Evolutionary conservation across 2,329 filamentous ascomycete species (phyloP), one percentile per base, ranked within the genome.

Genomic region (Knoxdaviesia capensis): DNA sequence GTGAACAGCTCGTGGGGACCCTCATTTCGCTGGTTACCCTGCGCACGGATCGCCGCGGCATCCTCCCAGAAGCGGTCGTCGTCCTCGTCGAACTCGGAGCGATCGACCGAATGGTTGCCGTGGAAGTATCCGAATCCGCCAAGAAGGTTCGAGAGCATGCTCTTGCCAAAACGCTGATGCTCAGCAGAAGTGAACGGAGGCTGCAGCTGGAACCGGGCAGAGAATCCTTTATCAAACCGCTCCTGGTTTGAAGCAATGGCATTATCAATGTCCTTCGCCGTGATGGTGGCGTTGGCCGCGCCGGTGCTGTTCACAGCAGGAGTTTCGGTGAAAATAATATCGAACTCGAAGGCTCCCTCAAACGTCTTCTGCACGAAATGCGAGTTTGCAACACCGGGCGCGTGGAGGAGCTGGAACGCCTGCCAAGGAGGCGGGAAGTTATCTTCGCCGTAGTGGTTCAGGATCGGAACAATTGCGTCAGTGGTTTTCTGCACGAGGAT

Each of bases 41-140:
- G 74, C 29, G 65, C 70, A 44, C 85, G 72, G 5, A 87, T 88
- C 52, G 80, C 78, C 2, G 80, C 86, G 11, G 90, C 76, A 49
- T 92, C 87, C 54, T 90, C 79, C 87, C 88, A 94, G 61, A 96
- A 96, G 0, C 83, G 81, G 59, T 96, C 90, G 45, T 85, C 83
- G 48, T 92, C 85, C 61, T 98, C 90, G 7, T 94, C 85, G 50
- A 96, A 96, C 52, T 93, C 88, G 1, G 87, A 94, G 34, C 86
- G 79, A 55, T 98, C 90, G 41, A 94, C 82, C 28, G 94, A 62
- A 33, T 85, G 80, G 44, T 90, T 71, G 36, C 90, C 90, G 53
- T 92, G 73, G 63, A 98, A 98, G 61, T 93, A 96, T 6, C 90
- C 90, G 51, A 96, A 84, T 39, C 90, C 90, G 43, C 90, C 90